Base-by-base conservation (phyloP, 371 early-diverging fungal species). In the Chytridiales sp. region DNA sequence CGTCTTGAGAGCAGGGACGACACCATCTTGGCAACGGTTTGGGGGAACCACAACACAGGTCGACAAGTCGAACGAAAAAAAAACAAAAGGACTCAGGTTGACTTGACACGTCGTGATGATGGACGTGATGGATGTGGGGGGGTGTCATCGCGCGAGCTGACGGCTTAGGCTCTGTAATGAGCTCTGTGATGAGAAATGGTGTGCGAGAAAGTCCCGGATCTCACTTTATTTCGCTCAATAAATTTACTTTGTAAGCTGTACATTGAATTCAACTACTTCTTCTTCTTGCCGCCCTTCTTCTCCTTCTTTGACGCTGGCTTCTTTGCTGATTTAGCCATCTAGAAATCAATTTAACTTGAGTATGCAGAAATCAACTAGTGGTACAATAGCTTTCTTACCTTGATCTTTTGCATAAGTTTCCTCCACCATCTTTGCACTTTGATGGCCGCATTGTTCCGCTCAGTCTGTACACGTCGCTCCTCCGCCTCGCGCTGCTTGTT, bases 1-100 rank as follows among this genome's bases (percentile, higher is more conserved):
- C 56, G 56, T 75, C 77, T 75, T 72, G 76, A 75, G 73, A 79
- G 77, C 76, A 73, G 78, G 70, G 74, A 70, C 69, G n/a, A n/a
- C n/a, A n/a, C n/a, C n/a, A n/a, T n/a, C n/a, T n/a, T n/a, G n/a
- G n/a, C n/a, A n/a, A n/a, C n/a, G n/a, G n/a, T n/a, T n/a, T n/a
- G n/a, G n/a, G n/a, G n/a, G n/a, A n/a, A n/a, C n/a, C n/a, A n/a
- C n/a, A n/a, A n/a, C n/a, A n/a, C n/a, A n/a, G n/a, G n/a, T n/a
- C n/a, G n/a, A n/a, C n/a, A n/a, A n/a, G n/a, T n/a, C n/a, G n/a
- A n/a, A n/a, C n/a, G n/a, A n/a, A n/a, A n/a, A n/a, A n/a, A n/a
- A n/a, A n/a, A n/a, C n/a, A n/a, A n/a, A n/a, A n/a, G n/a, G n/a
- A n/a, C n/a, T n/a, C n/a, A n/a, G n/a, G n/a, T n/a, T n/a, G n/a